phyloP scores from a whole-genome alignment of 352 stramenopile genomes.

The Pythium inflatum region DNA sequence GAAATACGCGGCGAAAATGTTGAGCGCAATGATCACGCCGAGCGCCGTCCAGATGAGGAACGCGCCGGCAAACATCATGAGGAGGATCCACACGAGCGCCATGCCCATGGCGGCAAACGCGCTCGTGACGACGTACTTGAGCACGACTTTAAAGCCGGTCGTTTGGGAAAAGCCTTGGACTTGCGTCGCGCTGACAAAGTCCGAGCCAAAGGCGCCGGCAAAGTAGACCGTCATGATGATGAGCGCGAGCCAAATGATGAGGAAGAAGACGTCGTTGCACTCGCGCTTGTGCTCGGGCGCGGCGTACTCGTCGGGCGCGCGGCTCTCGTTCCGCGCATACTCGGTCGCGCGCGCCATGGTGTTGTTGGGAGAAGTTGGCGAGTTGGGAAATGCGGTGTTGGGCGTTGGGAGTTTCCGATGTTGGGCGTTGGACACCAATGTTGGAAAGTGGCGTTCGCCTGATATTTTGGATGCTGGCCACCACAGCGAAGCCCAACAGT shows the following conservation, averaged over 20 bases:
- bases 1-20: conserved; percentile 58
- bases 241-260: conserved; percentile 40
- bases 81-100: conserved; percentile 73
- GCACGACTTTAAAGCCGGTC: conserved; percentile 60
- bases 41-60: conserved; percentile 64
- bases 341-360: conserved; percentile 13
- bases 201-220: conserved; percentile 33
- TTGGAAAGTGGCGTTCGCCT: too few species aligned
- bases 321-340: conserved; percentile 27
- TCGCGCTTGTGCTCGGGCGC: conserved; percentile 31
- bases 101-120: conserved; percentile 61
- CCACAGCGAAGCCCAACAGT: too few species aligned
- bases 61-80: conserved; percentile 61
- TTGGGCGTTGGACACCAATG: too few species aligned
- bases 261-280: conserved; percentile 49
- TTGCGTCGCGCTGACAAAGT: conserved; percentile 36
- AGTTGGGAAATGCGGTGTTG: neutral
- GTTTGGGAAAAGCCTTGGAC: conserved; percentile 37
- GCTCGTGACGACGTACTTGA: conserved; percentile 59
- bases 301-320: conserved; percentile 20
- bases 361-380: neutral
- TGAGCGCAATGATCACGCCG: conserved; percentile 51
- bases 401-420: too few species aligned
- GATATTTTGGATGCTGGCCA: too few species aligned
- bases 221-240: conserved; percentile 41